Evolutionary conservation across 352 stramenopile genomes (phyloP).

Genomic region (Globisporangium parvum): DNA sequence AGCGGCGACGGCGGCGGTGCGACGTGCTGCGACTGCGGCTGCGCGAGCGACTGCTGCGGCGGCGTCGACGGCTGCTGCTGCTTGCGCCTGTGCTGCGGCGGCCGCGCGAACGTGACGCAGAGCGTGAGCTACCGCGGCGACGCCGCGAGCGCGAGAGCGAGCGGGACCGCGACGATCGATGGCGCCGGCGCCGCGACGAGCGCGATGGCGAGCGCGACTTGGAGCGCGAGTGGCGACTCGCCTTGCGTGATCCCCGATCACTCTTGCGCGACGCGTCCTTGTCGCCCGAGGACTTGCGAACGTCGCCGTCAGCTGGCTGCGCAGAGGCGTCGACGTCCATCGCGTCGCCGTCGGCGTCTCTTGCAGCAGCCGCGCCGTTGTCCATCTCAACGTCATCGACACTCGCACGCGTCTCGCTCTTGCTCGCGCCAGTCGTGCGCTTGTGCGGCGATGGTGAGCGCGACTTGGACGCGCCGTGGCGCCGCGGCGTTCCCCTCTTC

Average conservation of each 20-base stretch:
- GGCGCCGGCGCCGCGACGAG: constrained; percentile 45
- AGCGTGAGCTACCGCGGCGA: constrained; percentile 33
- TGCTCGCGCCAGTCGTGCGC: not conserved
- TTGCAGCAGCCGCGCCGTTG: not conserved
- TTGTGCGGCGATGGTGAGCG: constrained; percentile 17
- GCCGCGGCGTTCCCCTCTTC: constrained; percentile 2
- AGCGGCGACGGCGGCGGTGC: constrained; percentile 42
- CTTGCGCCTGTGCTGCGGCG: constrained; percentile 19
- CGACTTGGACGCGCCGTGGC: constrained; percentile 23
- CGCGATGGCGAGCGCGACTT: constrained; percentile 46
- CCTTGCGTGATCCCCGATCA: constrained; percentile 20
- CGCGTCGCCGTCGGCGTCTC: not conserved
- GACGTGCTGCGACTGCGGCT: constrained; percentile 45
- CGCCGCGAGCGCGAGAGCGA: constrained; percentile 37
- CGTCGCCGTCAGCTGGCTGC: too few relatives aligned
- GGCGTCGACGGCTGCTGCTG: constrained; percentile 17
- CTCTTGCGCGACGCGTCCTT: constrained; percentile 9
- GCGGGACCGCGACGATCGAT: constrained; percentile 46
- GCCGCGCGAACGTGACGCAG: constrained; percentile 39
- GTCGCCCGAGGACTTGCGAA: not conserved
- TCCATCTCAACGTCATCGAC: constrained; percentile 10
- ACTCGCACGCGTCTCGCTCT: not conserved
- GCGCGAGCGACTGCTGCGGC: constrained; percentile 34
- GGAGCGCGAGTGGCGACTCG: constrained; percentile 47
- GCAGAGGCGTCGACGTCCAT: too few relatives aligned